Evolutionary conservation across 2,329 filamentous ascomycete species (phyloP), one percentile per base, ranked within the genome.

Genomic region (Penicillium digitatum): DNA sequence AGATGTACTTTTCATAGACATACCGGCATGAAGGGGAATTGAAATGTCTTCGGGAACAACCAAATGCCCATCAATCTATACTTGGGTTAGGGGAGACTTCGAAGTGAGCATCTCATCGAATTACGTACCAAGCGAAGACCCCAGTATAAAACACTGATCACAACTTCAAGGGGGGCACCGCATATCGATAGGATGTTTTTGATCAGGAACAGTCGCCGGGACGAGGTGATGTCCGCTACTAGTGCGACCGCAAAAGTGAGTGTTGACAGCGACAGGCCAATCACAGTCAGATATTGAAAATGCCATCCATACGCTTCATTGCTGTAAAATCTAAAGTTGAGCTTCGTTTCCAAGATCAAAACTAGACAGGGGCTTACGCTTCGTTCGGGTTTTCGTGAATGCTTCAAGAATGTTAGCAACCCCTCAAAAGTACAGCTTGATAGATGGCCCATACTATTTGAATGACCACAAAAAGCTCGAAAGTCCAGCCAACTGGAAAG

Each of bases 221-320:
- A 84, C 29, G 77, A 60, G 0, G 79, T 80, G 0, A 84, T 56
- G 69, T 86, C 84, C 34, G 83, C 81, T 39, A 82, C 62, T 2
- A 85, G 71, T 34, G 76, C 84, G 52, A 77, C 66, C 22, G 70
- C 54, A 69, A 85, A 85, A 32, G 82, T 83, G 42, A 78, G 34
- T 2, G 82, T 81, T 1, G 82, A 76, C 47, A 86, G 71, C 5
- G 76, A 72, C 7, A 86, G 76, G 40, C 83, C 84, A 62, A 87
- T 80, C 62, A 85, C 83, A 56, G 84, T 86, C 22, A 86, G 74
- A 65, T 83, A 86, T 72, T 86, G 83, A 57, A 86, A 79, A 66
- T 87, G 83, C 82, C 83, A 86, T 62, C 84, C 84, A 69, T 83
- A 86, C 34, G 81, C 80, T 14, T 82, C 74, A 61, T 82, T 84